Conservation (phyloP, 1,284 basidiomycete species). For the Heterobasidion parviporum region DNA sequence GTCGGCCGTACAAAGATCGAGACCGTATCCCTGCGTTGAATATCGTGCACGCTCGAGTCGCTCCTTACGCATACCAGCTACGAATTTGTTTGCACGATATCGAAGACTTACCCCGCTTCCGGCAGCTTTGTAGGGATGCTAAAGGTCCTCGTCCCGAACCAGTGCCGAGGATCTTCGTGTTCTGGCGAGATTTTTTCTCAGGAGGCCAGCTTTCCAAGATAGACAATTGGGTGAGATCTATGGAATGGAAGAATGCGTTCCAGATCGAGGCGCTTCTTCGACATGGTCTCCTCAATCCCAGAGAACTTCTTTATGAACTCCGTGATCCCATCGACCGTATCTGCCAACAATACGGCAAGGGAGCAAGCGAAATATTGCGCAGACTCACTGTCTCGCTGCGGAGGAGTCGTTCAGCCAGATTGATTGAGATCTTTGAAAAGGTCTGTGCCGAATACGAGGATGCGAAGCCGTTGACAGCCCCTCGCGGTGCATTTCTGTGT, state of each 20-base stretch:
- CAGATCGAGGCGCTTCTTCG: constrained; percentile 55
- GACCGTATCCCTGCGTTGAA: constrained; percentile 43
- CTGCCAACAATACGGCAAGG: constrained; percentile 17
- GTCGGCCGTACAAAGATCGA: constrained; percentile 19
- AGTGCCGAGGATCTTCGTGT: constrained; percentile 31
- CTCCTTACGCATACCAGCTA: constrained; percentile 53
- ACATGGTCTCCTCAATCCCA: constrained; percentile 43
- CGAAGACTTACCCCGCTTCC: constrained; percentile 24
- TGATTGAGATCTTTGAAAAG: background rate
- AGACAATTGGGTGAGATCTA: constrained; percentile 27
- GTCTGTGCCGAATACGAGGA: background rate
- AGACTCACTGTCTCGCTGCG: constrained; percentile 34
- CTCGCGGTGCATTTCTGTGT: constrained; percentile 34
- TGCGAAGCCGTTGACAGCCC: constrained; percentile 4
- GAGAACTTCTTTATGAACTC: constrained; percentile 36
- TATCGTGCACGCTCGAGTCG: constrained; percentile 38
- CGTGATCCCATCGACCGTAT: constrained; percentile 29
- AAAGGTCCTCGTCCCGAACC: constrained; percentile 8
- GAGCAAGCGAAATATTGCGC: constrained; percentile 38
- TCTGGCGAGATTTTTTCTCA: constrained; percentile 35
- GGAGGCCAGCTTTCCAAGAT: constrained; percentile 33
- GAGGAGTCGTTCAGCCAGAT: constrained; percentile 18
- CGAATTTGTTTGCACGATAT: constrained; percentile 37
- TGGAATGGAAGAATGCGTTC: constrained; percentile 52
- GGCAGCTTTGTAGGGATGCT: constrained; percentile 6